Percentiles rank a stretch among this genome's conserved stretches.
Conservation (phyloP, 2,329 filamentous ascomycete species). For the Neonectria sp. region DNA sequence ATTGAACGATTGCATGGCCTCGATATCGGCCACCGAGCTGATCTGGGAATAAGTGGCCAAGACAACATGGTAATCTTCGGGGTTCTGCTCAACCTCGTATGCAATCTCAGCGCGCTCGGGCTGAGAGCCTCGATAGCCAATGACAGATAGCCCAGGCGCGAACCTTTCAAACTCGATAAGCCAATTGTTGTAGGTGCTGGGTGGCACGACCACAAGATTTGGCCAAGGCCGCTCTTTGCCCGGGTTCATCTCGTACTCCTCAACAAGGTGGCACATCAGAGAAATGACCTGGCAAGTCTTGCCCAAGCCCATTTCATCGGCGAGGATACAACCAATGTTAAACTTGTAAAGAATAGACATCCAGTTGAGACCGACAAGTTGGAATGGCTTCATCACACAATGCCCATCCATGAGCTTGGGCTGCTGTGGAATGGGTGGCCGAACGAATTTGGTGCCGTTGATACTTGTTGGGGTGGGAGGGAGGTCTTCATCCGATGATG, state of each 20-base stretch:
- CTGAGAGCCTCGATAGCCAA: slow-evolving; percentile 78
- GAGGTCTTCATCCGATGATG: slow-evolving; percentile 53
- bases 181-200: slow-evolving; percentile 97
- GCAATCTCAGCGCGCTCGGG: slow-evolving; percentile 78
- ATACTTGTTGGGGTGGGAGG: slow-evolving; percentile 61
- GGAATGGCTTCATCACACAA: slow-evolving; percentile 90
- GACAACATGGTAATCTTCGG: slow-evolving; percentile 75
- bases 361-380: slow-evolving; percentile 96
- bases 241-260: slow-evolving; percentile 64
- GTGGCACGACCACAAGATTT: slow-evolving; percentile 90
- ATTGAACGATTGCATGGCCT: slow-evolving; percentile 63
- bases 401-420: slow-evolving; percentile 84
- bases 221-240: slow-evolving; percentile 68
- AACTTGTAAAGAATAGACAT: slow-evolving; percentile 86
- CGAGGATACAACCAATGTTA: slow-evolving; percentile 88
- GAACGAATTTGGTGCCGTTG: slow-evolving; percentile 51
- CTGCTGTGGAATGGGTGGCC: slow-evolving; percentile 70
- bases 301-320: slow-evolving; percentile 96
- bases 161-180: slow-evolving; percentile 90
- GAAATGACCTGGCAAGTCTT: slow-evolving; percentile 98
- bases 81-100: slow-evolving; percentile 74
- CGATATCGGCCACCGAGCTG: slow-evolving; percentile 64
- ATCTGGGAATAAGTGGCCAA: slow-evolving; percentile 74
- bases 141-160: slow-evolving; percentile 82
- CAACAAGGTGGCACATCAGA: slow-evolving; percentile 86